Evolutionary conservation across 208 protist genomes (phyloP).

Genomic region (Trypanosoma avium): DNA sequence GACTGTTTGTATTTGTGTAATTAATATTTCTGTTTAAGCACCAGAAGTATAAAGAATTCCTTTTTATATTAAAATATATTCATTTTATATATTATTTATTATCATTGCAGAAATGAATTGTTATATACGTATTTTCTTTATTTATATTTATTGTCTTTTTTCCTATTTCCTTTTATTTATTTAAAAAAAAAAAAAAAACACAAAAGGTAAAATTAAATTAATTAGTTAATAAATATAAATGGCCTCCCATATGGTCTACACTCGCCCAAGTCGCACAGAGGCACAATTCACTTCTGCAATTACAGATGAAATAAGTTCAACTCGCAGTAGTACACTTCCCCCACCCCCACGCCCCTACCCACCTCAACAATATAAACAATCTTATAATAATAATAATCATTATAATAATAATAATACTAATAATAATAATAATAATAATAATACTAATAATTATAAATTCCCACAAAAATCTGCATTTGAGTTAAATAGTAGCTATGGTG

Average conservation of each 20-base stretch:
- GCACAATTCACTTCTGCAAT: neutral
- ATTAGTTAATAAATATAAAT: neutral
- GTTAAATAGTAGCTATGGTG: neutral
- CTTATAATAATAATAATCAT: too few relatives aligned
- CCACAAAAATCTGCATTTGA: neutral
- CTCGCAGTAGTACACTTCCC: conserved; percentile 19
- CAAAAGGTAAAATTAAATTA: neutral
- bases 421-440: too few relatives aligned
- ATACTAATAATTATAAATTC: too few relatives aligned
- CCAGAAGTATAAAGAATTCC: too few relatives aligned
- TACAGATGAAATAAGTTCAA: neutral
- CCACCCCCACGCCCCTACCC: conserved; percentile 10
- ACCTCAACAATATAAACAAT: too few relatives aligned
- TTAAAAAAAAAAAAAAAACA: neutral
- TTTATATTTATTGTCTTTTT: neutral
- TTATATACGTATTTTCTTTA: too few relatives aligned
- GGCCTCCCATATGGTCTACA: neutral
- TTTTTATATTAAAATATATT: too few relatives aligned
- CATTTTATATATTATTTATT: neutral
- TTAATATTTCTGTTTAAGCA: too few relatives aligned
- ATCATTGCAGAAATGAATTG: too few relatives aligned
- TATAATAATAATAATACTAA: too few relatives aligned
- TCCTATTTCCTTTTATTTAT: conserved; percentile 9
- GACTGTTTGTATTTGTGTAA: conserved; percentile 4
- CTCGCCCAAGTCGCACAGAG: neutral